phyloP scores from a whole-genome alignment of 805 yeast genomes.

The Hanseniaspora vineae region DNA sequence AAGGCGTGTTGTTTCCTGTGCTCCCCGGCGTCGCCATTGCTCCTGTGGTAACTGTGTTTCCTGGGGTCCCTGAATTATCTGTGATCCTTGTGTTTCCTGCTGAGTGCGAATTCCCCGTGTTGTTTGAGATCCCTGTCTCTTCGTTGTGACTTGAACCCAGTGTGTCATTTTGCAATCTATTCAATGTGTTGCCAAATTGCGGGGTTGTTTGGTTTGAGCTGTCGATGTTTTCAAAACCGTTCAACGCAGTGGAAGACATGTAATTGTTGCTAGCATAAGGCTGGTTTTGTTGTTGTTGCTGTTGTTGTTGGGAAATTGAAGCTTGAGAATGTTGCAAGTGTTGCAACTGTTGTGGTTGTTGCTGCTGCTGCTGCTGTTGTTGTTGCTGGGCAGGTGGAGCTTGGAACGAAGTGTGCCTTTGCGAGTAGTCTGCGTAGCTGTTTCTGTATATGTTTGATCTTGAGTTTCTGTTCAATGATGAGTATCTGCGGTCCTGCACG shows the following conservation, averaged over 20 bases:
- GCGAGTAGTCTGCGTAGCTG: background rate
- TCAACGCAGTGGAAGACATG: constrained; percentile 40
- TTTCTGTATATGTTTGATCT: background rate
- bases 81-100: constrained; percentile 15
- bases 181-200: constrained; percentile 3
- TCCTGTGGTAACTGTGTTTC: constrained; percentile 12
- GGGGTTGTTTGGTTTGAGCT: background rate
- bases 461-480: constrained; percentile 4
- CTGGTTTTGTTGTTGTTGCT: constrained; percentile 7
- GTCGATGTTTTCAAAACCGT: constrained; percentile 46
- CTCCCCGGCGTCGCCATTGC: too few species aligned
- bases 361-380: constrained; percentile 5
- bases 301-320: constrained; percentile 7
- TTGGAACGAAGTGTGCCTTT: background rate
- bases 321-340: too few species aligned
- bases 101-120: background rate
- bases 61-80: constrained; percentile 13
- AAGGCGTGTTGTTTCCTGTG: constrained; percentile 4
- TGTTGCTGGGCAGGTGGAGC: constrained; percentile 1
- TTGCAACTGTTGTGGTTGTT: constrained; percentile 6
- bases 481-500: constrained; percentile 4
- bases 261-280: constrained; percentile 15
- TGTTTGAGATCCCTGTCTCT: background rate
- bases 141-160: background rate
- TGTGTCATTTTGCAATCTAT: background rate